Conservation (phyloP, 345 rosid species). For the Angophora floribunda region DNA sequence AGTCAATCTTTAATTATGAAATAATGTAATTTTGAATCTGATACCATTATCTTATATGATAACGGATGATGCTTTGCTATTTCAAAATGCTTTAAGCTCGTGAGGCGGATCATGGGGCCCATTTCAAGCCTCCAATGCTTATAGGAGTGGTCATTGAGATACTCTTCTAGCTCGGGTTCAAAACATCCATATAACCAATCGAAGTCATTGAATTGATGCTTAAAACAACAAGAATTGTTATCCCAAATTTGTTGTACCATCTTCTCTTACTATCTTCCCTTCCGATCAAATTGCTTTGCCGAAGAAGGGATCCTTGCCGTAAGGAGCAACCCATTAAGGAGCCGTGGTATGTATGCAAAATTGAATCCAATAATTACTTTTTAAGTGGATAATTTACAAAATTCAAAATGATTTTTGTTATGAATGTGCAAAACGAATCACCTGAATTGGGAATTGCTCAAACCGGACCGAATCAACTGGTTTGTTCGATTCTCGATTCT, state of each 20-base stretch:
- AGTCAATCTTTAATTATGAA: neutral
- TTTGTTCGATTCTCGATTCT: too few species aligned
- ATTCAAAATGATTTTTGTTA: neutral
- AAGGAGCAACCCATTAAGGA: neutral
- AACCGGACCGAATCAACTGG: too few species aligned
- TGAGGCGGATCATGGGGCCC: rapidly evolving
- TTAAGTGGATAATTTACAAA: neutral
- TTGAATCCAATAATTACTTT: neutral
- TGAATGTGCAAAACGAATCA: too few species aligned
- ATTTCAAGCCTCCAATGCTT: rapidly evolving
- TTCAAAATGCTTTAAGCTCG: rapidly evolving
- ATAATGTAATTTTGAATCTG: too few species aligned
- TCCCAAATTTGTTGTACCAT: neutral
- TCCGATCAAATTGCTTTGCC: rapidly evolving
- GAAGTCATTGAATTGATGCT: neutral
- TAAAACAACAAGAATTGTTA: rapidly evolving
- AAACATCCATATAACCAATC: rapidly evolving
- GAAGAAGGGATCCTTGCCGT: neutral
- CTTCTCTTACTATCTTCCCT: rapidly evolving
- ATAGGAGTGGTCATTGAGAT: neutral
- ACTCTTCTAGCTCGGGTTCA: too few species aligned
- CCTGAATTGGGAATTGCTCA: neutral
- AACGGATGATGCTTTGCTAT: rapidly evolving
- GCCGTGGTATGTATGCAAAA: neutral
- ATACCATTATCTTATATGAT: neutral